Percentiles rank a stretch among this genome's conserved stretches.
Evolutionary conservation across 495 filamentous ascomycete genomes (phyloP).

Genomic region (Penicillium diatomitis): DNA sequence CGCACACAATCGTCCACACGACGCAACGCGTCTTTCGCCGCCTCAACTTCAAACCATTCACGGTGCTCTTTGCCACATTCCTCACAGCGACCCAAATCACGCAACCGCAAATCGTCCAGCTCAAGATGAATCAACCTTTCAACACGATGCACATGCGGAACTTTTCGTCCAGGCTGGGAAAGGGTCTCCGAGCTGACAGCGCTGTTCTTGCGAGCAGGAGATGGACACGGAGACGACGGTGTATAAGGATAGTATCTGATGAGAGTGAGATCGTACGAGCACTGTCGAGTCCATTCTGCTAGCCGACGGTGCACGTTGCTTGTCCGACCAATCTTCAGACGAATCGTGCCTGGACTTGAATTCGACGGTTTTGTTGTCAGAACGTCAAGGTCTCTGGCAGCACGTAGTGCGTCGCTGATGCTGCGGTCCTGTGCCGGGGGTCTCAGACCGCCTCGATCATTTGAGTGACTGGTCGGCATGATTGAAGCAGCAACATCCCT

Average conservation of each 20-base stretch:
- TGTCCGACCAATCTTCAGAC: conserved; percentile 88
- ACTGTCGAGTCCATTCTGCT: conserved; percentile 89
- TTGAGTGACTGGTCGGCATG: conserved; percentile 33
- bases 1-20: conserved; percentile 77
- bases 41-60: conserved; percentile 94
- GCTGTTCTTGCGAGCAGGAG: conserved; percentile 8
- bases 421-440: conserved; percentile 41
- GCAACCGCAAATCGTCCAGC: conserved; percentile 57
- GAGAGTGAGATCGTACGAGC: conserved; percentile 74
- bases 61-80: conserved; percentile 80
- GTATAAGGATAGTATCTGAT: conserved; percentile 89
- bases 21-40: conserved; percentile 56
- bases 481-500: conserved; percentile 51
- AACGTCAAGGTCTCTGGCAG: conserved; percentile 41
- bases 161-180: conserved; percentile 48
- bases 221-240: conserved; percentile 37
- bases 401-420: conserved; percentile 54
- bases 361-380: conserved; percentile 25
- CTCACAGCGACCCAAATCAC: conserved; percentile 60
- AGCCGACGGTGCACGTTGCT: conserved; percentile 84
- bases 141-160: conserved; percentile 80
- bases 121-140: conserved; percentile 89
- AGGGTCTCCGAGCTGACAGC: background rate
- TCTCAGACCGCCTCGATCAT: conserved; percentile 4
- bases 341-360: conserved; percentile 41